These are phyloP conservation scores for Clavariopsis aquatica DNA, from an alignment of 495 filamentous ascomycete species.

Conservation along the genomic window DNA sequence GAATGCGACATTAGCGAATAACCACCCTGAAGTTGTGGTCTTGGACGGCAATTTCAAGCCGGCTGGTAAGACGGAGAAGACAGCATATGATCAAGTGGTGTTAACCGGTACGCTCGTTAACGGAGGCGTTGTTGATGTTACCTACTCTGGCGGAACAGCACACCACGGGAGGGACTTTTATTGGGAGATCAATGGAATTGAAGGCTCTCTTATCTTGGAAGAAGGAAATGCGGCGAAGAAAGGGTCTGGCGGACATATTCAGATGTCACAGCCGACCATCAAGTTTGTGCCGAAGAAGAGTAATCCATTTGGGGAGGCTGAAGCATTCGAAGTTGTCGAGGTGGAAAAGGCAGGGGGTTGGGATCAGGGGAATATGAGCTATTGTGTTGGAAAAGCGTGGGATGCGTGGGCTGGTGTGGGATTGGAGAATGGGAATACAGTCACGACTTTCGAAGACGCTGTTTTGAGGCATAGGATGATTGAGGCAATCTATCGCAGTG, in stretches of 20 bases:
- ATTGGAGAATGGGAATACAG: constrained; percentile 38
- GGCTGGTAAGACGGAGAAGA: constrained; percentile 12
- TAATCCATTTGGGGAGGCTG: constrained; percentile 18
- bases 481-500: constrained; percentile 38
- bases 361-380: constrained; percentile 35
- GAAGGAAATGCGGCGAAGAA: neutral
- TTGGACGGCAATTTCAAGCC: constrained; percentile 36
- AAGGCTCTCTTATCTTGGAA: constrained; percentile 27
- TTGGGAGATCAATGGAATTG: constrained; percentile 34
- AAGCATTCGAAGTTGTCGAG: constrained; percentile 46
- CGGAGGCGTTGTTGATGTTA: constrained; percentile 25
- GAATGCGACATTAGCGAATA: constrained; percentile 45
- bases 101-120: constrained; percentile 22
- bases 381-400: constrained; percentile 54
- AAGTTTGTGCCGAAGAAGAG: constrained; percentile 39
- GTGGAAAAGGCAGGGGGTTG: constrained; percentile 42
- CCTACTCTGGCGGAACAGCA: constrained; percentile 4
- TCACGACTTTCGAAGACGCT: constrained; percentile 51
- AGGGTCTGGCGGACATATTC: constrained; percentile 30
- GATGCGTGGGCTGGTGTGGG: constrained; percentile 49
- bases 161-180: constrained; percentile 24
- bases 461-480: constrained; percentile 47
- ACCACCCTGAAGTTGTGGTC: constrained; percentile 48
- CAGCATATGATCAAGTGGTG: constrained; percentile 24
- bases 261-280: constrained; percentile 42